Base-by-base conservation (phyloP, 2,329 filamentous ascomycete species). In the Zymoseptoria passerinii region DNA sequence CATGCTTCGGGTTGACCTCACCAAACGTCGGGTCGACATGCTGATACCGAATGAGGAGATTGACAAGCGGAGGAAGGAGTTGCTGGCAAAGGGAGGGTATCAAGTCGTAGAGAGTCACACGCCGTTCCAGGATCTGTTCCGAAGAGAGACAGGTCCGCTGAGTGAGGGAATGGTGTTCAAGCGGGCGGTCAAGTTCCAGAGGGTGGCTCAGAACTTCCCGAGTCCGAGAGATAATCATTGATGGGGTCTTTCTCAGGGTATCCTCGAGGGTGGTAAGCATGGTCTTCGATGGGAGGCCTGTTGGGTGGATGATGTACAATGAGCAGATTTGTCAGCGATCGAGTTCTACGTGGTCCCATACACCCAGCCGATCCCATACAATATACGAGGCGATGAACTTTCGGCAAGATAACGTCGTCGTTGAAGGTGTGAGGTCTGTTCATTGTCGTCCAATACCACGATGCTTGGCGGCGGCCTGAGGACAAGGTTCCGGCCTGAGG, bases 1-100 rank as follows among this genome's bases (percentile, higher is more conserved):
- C 64, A 67, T 68, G 52, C 63, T 82, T 19, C 71, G 80, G 3
- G 77, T 82, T 5, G 80, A 82, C 61, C 67, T 82, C 56, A 75
- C 67, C 57, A 76, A 76, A 64, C 72, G 80, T 7, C 72, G 74
- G 2, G 79, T 82, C 2, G 75, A 81, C 55, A 74, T 82, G 50
- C 66, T 81, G 50, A 58, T 81, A 1, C 60, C 72, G 0, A 70
- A 73, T 0, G 72, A 73, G 20, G 79, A 80, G 61, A 67, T 81
- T 28, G 65, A 66, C 40, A 60, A 64, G 19, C 71, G 80, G 28
- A 69, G 75, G 28, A 65, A 71, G 28, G 71, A 63, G 40, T 53
- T 70, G 58, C 35, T 68, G 56, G 61, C 60, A 18, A 58, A 59
- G 20, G 68, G 68, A 4, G 68, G 68, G 1, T 69, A 68, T 49